Conservation (phyloP, 225 moss, liverwort and hornwort genomes). For the Lunularia cruciata region DNA sequence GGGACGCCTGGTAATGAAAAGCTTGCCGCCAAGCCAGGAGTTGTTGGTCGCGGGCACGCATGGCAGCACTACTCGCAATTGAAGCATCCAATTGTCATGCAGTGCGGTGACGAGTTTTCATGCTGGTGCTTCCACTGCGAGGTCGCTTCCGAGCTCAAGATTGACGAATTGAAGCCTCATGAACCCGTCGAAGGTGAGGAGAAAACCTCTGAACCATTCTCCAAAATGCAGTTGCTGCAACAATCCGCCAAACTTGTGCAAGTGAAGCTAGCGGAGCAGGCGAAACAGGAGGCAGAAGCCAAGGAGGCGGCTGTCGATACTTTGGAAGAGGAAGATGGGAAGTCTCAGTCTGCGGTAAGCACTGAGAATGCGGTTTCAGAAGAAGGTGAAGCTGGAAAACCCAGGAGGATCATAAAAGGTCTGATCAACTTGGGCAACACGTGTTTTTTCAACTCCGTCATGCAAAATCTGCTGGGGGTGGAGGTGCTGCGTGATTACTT, state of each 20-base stretch:
- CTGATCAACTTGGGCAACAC: constrained; percentile 82
- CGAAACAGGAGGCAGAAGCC: neutral
- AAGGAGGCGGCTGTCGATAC: constrained; percentile 15
- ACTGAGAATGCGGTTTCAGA: constrained; percentile 5
- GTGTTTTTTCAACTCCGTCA: constrained; percentile 91
- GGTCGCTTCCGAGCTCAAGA: constrained; percentile 1
- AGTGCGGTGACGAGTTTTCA: constrained; percentile 43
- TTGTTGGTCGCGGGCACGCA: constrained; percentile 47
- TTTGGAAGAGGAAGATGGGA: constrained; percentile 8
- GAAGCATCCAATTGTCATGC: constrained; percentile 60
- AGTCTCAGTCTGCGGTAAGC: constrained; percentile 10
- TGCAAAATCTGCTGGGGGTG: constrained; percentile 88
- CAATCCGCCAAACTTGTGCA: constrained; percentile 46
- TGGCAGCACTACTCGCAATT: constrained; percentile 50
- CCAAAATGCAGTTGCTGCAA: constrained; percentile 30
- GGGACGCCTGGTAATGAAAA: constrained; percentile 22
- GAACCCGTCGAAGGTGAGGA: constrained; percentile 7
- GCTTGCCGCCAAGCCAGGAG: constrained; percentile 20
- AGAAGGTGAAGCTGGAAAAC: constrained; percentile 18
- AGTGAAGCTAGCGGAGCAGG: constrained; percentile 23
- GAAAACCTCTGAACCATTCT: constrained; percentile 5
- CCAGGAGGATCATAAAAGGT: constrained; percentile 68
- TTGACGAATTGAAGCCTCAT: neutral
- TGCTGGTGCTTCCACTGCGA: constrained; percentile 69
- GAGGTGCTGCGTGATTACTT: constrained; percentile 71